phyloP scores from a whole-genome alignment of 139 green algal species.

The Coelastrella sp. region DNA sequence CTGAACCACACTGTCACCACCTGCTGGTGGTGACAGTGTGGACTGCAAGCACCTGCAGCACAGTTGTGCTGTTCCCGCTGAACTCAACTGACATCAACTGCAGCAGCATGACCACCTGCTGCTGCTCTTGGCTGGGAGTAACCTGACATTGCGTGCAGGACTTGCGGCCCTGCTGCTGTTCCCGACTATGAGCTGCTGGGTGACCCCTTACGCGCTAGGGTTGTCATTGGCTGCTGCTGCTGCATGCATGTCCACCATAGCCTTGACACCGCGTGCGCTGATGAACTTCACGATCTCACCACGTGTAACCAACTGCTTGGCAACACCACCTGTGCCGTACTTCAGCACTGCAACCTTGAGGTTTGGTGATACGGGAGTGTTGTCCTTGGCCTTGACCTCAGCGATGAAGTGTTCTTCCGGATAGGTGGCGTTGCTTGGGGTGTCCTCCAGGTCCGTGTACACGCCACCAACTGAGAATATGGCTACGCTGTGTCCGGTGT shows the following conservation, averaged over 20 bases:
- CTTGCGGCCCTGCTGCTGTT: too few relatives aligned
- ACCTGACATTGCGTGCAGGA: too few relatives aligned
- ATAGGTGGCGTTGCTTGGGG: background rate
- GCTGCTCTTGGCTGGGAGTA: too few relatives aligned
- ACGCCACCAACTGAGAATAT: constrained; percentile 46
- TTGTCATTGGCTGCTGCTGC: background rate
- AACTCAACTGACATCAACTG: too few relatives aligned
- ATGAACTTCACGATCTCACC: constrained; percentile 51
- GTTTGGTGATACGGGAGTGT: background rate
- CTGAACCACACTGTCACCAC: too few relatives aligned
- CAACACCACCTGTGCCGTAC: constrained; percentile 49
- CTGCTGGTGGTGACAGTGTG: too few relatives aligned
- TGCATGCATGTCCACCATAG: constrained; percentile 34
- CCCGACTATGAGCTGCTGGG: background rate
- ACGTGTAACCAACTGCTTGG: constrained; percentile 27
- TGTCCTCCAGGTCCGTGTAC: constrained; percentile 34
- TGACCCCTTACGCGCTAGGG: background rate
- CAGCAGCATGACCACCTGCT: too few relatives aligned
- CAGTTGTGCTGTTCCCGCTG: too few relatives aligned
- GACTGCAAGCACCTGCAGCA: too few relatives aligned
- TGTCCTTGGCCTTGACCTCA: constrained; percentile 5
- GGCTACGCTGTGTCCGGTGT: constrained; percentile 47
- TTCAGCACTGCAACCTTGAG: constrained; percentile 48
- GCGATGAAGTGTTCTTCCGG: background rate
- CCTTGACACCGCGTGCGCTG: constrained; percentile 43